These are phyloP conservation scores for Tirmania nivea DNA, from an alignment of 495 filamentous ascomycete species.

Conservation along the genomic window DNA sequence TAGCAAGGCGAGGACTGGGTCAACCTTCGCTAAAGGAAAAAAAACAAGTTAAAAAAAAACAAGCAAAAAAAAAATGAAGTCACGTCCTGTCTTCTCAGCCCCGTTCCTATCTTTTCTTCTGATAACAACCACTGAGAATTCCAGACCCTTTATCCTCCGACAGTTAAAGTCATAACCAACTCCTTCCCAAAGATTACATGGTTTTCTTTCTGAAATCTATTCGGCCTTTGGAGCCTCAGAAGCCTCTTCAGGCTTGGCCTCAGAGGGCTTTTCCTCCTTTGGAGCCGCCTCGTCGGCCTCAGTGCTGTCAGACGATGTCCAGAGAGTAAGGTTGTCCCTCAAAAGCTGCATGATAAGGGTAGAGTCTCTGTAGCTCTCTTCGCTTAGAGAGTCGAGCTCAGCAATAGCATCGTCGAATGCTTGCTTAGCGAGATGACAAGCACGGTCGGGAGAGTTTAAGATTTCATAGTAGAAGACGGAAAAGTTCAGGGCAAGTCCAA, in stretches of 20 bases:
- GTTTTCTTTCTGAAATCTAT: conserved; percentile 9
- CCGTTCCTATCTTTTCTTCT: too few species aligned
- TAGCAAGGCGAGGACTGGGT: not conserved
- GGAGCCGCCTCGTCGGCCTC: conserved; percentile 48
- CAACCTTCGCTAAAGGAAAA: conserved; percentile 12
- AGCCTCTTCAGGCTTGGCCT: conserved; percentile 25
- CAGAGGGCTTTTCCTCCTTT: conserved; percentile 39
- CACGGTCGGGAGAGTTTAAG: conserved; percentile 93
- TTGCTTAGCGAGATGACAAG: conserved; percentile 97
- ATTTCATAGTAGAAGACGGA: conserved; percentile 99
- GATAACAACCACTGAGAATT: too few species aligned
- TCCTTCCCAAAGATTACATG: conserved; percentile 13
- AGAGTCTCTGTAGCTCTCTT: conserved; percentile 99
- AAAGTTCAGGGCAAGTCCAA: conserved; percentile 97
- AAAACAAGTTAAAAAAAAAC: too few species aligned
- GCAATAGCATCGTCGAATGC: conserved; percentile 98
- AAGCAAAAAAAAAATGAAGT: conserved; percentile 10
- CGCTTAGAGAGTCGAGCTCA: conserved; percentile 93
- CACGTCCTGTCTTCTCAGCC: not conserved
- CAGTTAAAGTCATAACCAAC: not conserved
- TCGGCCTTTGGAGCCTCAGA: conserved; percentile 9
- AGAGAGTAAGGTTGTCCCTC: conserved; percentile 96
- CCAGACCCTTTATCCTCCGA: not conserved
- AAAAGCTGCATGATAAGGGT: conserved; percentile 99
- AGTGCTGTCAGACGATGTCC: conserved; percentile 87